Evolutionary conservation across 192 early-diverging fungal genomes (phyloP), one percentile per base, ranked within the genome.

Genomic region (Podila epigama): DNA sequence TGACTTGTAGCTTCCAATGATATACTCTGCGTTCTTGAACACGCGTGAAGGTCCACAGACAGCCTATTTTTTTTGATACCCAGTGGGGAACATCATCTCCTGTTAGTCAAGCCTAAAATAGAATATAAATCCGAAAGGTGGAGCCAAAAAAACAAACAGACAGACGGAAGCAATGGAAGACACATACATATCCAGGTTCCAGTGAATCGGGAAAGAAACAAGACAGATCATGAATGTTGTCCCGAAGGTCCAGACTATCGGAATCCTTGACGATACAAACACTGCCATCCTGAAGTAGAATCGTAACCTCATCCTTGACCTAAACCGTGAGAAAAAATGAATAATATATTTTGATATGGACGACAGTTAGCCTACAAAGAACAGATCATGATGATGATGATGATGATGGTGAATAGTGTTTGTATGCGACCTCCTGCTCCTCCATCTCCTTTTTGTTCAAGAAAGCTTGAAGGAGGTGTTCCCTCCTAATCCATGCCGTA

Each of bases 251-350:
- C 11, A 81, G 53, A n/a, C 60, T 58, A n/a, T 77, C 61, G 40
- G 79, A 68, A 18, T 81, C 36, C 50, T 69, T 69, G 60, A 75
- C n/a, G 2, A 69, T 51, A 10, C 79, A 81, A 6, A 81, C 63
- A 27, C 61, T 66, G 25, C 35, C 48, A 39, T 81, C 79, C 18
- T 35, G 40, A 52, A 81, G 29, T 28, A 70, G 28, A 9, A 81
- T 61, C 4, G 67, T 81, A 1, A 81, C 72, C 36, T 81, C 79
- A 55, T 81, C 79, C 36, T 64, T 56, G 0, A 75, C 79, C 79
- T 81, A 63, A n/a, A n/a, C n/a, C n/a, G n/a, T n/a, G n/a, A n/a
- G n/a, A n/a, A n/a, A n/a, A n/a, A n/a, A n/a, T n/a, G n/a, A n/a
- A n/a, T n/a, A n/a, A n/a, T n/a, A n/a, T n/a, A n/a, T n/a, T n/a